These are phyloP conservation scores for Edaphochlamys debaryana DNA, from an alignment of 139 green algal species.

Conservation along the genomic window DNA sequence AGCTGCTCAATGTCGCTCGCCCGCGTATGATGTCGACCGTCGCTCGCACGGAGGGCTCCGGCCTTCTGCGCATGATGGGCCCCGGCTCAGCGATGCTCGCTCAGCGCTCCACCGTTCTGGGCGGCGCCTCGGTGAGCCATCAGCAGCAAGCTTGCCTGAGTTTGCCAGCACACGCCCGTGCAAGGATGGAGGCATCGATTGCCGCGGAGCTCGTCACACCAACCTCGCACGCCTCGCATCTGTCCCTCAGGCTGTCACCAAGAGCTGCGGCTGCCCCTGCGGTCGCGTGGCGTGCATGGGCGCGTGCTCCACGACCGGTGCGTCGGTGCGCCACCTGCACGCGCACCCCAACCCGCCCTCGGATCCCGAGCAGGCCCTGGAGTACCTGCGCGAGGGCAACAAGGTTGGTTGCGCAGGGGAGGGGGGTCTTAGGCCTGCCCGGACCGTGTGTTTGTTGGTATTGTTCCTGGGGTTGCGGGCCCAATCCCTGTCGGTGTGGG, in stretches of 20 bases:
- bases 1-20: neutral
- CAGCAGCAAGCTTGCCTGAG: neutral
- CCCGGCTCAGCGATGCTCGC: neutral
- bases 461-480: neutral
- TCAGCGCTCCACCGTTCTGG: neutral
- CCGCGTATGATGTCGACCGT: constrained; percentile 13
- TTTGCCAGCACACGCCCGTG: neutral
- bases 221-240: constrained; percentile 4
- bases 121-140: neutral
- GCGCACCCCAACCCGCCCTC: neutral
- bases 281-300: constrained; percentile 4
- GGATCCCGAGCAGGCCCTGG: neutral
- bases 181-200: neutral
- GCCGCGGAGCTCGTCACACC: neutral
- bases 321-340: neutral
- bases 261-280: neutral
- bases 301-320: neutral
- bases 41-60: neutral
- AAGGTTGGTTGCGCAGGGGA: neutral
- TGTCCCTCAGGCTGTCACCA: constrained; percentile 13
- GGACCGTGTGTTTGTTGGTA: neutral
- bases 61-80: constrained; percentile 36
- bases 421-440: neutral
- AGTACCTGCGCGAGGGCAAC: constrained; percentile 7
- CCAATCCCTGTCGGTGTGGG: neutral